Evolutionary conservation across 2,329 filamentous ascomycete species (phyloP).

Genomic region (Sarocladium strictum): DNA sequence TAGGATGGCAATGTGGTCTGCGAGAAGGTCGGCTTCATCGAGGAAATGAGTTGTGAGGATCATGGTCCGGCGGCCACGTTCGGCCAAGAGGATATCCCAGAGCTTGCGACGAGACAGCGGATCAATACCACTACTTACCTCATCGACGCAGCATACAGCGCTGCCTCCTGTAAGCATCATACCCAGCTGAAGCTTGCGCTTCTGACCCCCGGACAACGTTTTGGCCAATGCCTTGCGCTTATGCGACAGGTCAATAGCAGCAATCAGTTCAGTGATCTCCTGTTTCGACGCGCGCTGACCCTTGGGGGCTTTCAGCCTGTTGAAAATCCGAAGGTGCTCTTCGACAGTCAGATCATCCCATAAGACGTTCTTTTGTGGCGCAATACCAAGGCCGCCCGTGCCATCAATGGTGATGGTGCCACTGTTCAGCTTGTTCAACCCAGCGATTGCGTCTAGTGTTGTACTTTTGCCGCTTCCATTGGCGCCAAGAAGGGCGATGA

Average conservation of each 20-base stretch:
- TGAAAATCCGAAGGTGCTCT: conserved; percentile 82
- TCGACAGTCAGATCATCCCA: conserved; percentile 85
- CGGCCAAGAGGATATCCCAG: conserved; percentile 86
- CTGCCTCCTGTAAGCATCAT: conserved; percentile 95
- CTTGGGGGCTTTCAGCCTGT: conserved; percentile 65
- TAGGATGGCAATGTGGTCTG: conserved; percentile 82
- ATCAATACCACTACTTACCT: conserved; percentile 84
- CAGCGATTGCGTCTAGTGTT: conserved; percentile 81
- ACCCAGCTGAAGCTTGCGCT: conserved; percentile 83
- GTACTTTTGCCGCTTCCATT: conserved; percentile 91
- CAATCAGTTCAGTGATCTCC: conserved; percentile 58
- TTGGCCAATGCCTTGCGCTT: conserved; percentile 68
- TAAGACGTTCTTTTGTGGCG: conserved; percentile 89
- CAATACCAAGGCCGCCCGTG: conserved; percentile 75
- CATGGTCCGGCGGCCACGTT: conserved; percentile 75
- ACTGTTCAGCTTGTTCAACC: conserved; percentile 68
- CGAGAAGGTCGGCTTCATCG: conserved; percentile 84
- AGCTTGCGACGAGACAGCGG: conserved; percentile 82
- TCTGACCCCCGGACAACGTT: conserved; percentile 85
- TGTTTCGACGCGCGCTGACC: conserved; percentile 45
- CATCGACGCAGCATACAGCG: conserved; percentile 83
- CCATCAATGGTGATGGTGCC: conserved; percentile 74
- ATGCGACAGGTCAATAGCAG: conserved; percentile 64
- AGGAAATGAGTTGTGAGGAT: conserved; percentile 90
- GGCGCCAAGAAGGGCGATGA: conserved; percentile 78